A percentile compares a stretch with the other conserved stretches of the same genome.
These are phyloP conservation scores for Colletotrichum musae DNA, from an alignment of 2,329 filamentous ascomycete species.

Conservation along the genomic window DNA sequence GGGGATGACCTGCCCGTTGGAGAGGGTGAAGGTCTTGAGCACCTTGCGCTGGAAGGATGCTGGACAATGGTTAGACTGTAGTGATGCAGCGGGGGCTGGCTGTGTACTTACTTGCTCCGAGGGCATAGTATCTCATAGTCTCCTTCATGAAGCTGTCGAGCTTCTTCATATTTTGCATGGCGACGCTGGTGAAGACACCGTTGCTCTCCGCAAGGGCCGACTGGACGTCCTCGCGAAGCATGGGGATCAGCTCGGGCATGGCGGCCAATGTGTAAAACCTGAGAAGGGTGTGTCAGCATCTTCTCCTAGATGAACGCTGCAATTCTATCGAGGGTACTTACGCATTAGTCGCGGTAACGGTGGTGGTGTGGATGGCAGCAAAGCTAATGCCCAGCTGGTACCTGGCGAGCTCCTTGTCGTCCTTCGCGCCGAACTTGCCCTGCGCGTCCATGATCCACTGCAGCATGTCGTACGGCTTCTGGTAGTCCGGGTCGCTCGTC, in stretches of 20 bases:
- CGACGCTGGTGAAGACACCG: constrained; percentile 52
- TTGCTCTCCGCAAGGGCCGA: constrained; percentile 53
- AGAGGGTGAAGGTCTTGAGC: constrained; percentile 64
- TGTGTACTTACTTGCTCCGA: constrained; percentile 51
- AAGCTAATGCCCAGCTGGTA: constrained; percentile 61
- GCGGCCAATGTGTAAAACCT: constrained; percentile 67
- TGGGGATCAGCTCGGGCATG: constrained; percentile 63
- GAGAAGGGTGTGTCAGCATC: background rate
- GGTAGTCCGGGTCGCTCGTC: constrained; percentile 24
- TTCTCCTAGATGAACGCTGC: background rate
- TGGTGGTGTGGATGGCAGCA: constrained; percentile 67
- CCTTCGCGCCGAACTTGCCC: constrained; percentile 50
- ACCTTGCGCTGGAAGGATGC: constrained; percentile 66
- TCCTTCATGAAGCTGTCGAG: constrained; percentile 59
- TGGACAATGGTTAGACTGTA: constrained; percentile 42
- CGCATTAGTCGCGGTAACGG: constrained; percentile 60
- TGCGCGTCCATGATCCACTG: constrained; percentile 62
- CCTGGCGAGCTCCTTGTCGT: constrained; percentile 54
- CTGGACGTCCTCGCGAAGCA: constrained; percentile 66
- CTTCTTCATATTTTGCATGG: constrained; percentile 56
- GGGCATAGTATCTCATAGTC: constrained; percentile 51
- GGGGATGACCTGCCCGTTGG: constrained; percentile 66
- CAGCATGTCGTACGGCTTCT: constrained; percentile 62
- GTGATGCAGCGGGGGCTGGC: constrained; percentile 37
- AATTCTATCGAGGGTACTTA: constrained; percentile 42